phyloP scores from a whole-genome alignment of 2,329 filamentous ascomycete species.

The Fusarium coffeatum region DNA sequence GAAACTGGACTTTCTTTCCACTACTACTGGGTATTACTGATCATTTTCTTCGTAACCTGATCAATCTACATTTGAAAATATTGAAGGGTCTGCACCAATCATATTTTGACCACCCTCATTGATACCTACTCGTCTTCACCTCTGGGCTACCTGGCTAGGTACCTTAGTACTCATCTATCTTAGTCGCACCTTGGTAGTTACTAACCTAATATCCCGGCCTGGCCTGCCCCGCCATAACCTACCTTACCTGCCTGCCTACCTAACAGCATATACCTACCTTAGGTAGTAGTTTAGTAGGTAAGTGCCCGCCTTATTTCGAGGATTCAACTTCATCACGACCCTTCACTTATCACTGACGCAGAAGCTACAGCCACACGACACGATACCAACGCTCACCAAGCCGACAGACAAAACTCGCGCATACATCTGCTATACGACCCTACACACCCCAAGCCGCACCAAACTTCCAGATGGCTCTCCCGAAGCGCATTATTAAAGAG shows the following conservation, averaged over 20 bases:
- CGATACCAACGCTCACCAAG: not conserved
- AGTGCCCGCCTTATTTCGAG: conserved; percentile 34
- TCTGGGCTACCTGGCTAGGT: conserved; percentile 15
- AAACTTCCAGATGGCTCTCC: conserved; percentile 73
- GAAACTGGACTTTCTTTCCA: not conserved
- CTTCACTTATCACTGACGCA: conserved; percentile 15
- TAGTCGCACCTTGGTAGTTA: not conserved
- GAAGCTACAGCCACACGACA: conserved; percentile 2
- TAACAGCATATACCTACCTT: not conserved
- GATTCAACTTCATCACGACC: conserved; percentile 27
- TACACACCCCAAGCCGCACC: not conserved
- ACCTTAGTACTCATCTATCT: not conserved
- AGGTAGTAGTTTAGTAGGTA: conserved; percentile 1
- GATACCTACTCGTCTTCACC: not conserved
- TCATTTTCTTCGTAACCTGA: not conserved
- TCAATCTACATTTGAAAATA: not conserved
- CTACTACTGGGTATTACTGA: not conserved
- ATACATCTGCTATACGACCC: not conserved
- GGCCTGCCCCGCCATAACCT: conserved; percentile 25
- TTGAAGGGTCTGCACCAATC: not conserved
- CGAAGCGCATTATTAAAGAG: conserved; percentile 98
- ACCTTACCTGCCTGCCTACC: not conserved
- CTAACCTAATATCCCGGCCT: not conserved
- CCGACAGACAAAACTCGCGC: not conserved
- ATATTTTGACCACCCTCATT: not conserved